Base-by-base conservation (phyloP, 495 filamentous ascomycete species). In the Annulohypoxylon bovei region DNA sequence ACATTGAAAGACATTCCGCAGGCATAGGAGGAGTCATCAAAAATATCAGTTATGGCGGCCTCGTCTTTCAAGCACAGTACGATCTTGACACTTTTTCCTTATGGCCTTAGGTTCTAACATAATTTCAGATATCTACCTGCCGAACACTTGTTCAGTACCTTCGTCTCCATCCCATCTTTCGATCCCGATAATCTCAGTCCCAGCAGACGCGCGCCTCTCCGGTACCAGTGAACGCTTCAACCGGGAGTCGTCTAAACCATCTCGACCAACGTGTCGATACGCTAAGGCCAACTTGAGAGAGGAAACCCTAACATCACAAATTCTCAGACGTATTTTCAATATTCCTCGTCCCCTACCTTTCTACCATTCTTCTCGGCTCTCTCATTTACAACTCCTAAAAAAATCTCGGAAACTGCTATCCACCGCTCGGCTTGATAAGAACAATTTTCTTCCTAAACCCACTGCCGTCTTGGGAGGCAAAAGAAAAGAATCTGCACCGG, bases 21-120 rank as follows among this genome's bases (percentile, higher is more conserved):
- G 14, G 23, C 56, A 16, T n/a, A 23, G 27, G 16, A n/a, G 18
- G 23, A 57, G 5, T 6, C 40, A 2, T 20, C 30, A 30, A 6
- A 35, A 65, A 39, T 49, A 47, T 57, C 14, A 9, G 25, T 14
- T 30, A 62, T 52, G 59, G 59, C 49, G 9, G 14, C 46, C 23
- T 53, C n/a, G 27, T 54, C 61, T 46, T 22, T 11, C 16, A 11
- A 42, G 35, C 27, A 64, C 47, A 25, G 37, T 55, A 23, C 6
- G 27, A 44, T 27, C 18, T n/a, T 23, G 9, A 42, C 25, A 28
- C n/a, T 30, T 28, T 1, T 23, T 14, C 18, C 3, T 23, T 27
- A 22, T 44, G 14, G 23, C 20, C 16, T 50, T 1, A 23, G 49
- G 49, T 1, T 44, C 46, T 6, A 44, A 33, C 25, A 20, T 35